Base-by-base conservation (phyloP, 2,329 filamentous ascomycete species). In the Fusarium burgessii region DNA sequence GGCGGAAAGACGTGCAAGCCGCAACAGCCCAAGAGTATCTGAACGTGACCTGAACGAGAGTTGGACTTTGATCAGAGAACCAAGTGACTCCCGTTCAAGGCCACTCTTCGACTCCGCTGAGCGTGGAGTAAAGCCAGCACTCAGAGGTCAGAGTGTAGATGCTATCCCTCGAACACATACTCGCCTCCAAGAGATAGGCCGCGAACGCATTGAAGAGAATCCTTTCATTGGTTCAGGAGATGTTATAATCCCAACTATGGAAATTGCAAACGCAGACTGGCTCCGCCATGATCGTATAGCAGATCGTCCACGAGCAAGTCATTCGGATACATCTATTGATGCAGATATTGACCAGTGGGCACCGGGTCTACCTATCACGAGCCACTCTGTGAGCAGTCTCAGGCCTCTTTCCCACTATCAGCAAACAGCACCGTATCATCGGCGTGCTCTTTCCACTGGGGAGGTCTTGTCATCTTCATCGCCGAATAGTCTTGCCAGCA, bases 341-440 rank as follows among this genome's bases (percentile, higher is more conserved):
- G 36, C 55, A 15, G 72, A 71, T 25, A 47, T 67, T 13, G 56
- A 46, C 9, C 62, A 71, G 18, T 70, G 72, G 74, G 49, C 61
- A 9, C 58, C 65, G 9, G 68, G 55, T 12, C 46, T 70, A 17
- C 66, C 74, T 25, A 25, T 75, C 25, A 66, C 68, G 11, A 47
- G 56, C 23, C 62, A 73, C 18, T 66, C 72, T 10, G 62, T 60
- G 13, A 73, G 64, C 25, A 68, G 61, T 27, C 40, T 76, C 9
- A 38, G 45, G 7, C 68, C 55, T 23, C 18, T 45, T 13, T 17
- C 33, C 9, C 23, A 56, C 27, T 25, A 60, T 43, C 59, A 56
- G 17, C 58, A 50, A 20, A 29, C 29, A 27, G 12, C 45, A 5
- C 41, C 55, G 5, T 47, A 50, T 25, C 65, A 55, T 36, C 65